Evolutionary conservation across 495 filamentous ascomycete genomes (phyloP), one percentile per base, ranked within the genome.

Genomic region (Xanthoparmelia taractica): DNA sequence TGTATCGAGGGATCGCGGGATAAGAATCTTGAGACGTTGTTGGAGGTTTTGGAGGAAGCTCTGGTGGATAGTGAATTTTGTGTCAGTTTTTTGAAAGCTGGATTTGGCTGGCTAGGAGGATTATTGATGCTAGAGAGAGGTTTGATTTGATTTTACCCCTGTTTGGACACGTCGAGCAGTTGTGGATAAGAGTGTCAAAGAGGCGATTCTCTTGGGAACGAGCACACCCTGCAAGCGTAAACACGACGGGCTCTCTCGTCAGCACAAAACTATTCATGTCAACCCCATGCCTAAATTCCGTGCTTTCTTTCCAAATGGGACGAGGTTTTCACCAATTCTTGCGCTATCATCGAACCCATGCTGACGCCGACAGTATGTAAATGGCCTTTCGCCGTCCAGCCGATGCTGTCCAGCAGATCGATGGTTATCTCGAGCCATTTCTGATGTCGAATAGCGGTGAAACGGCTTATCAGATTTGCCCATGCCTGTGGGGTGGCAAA

Each of bases 81-180:
- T 5, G 38, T 41, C 38, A 41, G 38, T 41, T 17, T n/a, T 41
- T 17, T 36, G 34, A 41, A 41, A 2, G 13, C 2, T 41, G 10
- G 38, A 17, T 5, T 41, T 41, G 38, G 4, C 34, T 41, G 38
- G 15, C 38, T 41, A 41, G 15, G 38, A 41, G 12, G 12, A 41
- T n/a, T 41, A 41, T 41, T 12, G 12, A 41, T 41, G 6, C 38
- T 41, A 11, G 8, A 41, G 38, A 15, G 38, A 41, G 38, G 15
- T 15, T 17, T 15, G 38, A 41, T 41, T 17, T 2, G 12, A 41
- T 15, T n/a, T 41, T 41, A 41, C 38, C 38, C 38, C 38, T 41
- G 38, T 41, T 41, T 41, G 38, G 38, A 41, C 38, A 41, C 79
- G 79, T 20, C 40, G 40, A 18, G 40, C 40, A 43, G 40, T 17